Conservation (phyloP, 2,329 filamentous ascomycete species). For the Botrytis paeoniae region DNA sequence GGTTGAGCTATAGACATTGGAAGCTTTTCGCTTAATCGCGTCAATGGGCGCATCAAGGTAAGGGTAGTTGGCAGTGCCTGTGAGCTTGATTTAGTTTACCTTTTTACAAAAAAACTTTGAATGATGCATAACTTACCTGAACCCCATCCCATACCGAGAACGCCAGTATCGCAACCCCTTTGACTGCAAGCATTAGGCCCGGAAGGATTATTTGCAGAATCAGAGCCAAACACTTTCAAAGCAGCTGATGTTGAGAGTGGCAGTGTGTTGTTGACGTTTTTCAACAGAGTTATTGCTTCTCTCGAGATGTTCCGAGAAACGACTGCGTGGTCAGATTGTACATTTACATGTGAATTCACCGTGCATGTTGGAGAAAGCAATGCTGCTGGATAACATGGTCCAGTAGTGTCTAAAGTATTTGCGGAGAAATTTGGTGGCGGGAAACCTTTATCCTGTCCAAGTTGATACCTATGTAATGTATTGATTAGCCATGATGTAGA, state of each 20-base stretch:
- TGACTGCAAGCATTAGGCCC: conserved; percentile 67
- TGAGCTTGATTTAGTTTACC: conserved; percentile 41
- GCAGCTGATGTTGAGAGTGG: conserved; percentile 44
- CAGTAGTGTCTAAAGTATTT: conserved; percentile 54
- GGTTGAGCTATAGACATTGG: conserved; percentile 55
- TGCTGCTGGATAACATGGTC: conserved; percentile 55
- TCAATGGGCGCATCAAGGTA: conserved; percentile 74
- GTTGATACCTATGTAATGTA: conserved; percentile 42
- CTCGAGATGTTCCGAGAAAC: conserved; percentile 51
- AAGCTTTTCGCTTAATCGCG: conserved; percentile 62
- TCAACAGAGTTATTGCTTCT: conserved; percentile 58
- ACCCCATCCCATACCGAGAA: conserved; percentile 75
- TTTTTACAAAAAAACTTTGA: not conserved
- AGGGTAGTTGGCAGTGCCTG: conserved; percentile 70
- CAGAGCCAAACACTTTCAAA: conserved; percentile 48
- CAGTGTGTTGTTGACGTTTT: conserved; percentile 57
- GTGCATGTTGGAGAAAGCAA: conserved; percentile 58
- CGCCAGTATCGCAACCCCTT: conserved; percentile 52
- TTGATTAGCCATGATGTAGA: not conserved
- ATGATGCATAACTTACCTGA: conserved; percentile 66
- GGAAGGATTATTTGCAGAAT: conserved; percentile 51
- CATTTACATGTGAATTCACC: conserved; percentile 67
- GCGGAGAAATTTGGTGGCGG: conserved; percentile 57
- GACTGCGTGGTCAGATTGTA: conserved; percentile 51
- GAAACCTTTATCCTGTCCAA: conserved; percentile 57